Conservation (phyloP, 768 basidiomycete genomes). For the Rickenella mellea region DNA sequence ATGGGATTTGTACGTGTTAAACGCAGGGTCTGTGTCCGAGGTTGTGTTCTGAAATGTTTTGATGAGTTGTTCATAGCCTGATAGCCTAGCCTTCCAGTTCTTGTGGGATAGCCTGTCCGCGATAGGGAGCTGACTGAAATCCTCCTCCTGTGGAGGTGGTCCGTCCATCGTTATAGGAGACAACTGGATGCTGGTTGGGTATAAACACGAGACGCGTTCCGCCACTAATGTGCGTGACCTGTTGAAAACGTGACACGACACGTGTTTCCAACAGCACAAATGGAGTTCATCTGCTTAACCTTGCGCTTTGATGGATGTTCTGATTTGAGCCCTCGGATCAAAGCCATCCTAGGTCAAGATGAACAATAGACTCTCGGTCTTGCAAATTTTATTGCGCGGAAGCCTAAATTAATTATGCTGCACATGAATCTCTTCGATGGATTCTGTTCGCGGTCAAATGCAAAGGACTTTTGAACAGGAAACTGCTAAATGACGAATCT, state of each 20-base stretch:
- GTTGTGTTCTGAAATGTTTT: conserved; percentile 82
- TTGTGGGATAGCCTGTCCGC: conserved; percentile 82
- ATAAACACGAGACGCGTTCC: conserved; percentile 1
- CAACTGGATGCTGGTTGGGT: background rate
- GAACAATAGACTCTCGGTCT: too few relatives aligned
- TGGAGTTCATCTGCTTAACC: too few relatives aligned
- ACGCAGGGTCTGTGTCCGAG: conserved; percentile 89
- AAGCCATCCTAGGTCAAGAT: too few relatives aligned
- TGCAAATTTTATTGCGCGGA: too few relatives aligned
- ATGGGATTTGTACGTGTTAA: conserved; percentile 79
- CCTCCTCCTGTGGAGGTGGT: conserved; percentile 86
- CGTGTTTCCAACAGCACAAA: too few relatives aligned
- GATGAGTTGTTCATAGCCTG: conserved; percentile 81
- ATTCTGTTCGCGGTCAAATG: too few relatives aligned
- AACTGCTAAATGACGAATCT: too few relatives aligned
- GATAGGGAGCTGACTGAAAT: conserved; percentile 74
- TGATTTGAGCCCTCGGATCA: too few relatives aligned
- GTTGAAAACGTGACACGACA: conserved; percentile 1
- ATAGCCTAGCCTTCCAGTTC: conserved; percentile 98
- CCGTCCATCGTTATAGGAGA: conserved; percentile 61
- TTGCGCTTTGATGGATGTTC: too few relatives aligned
- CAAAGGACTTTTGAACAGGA: too few relatives aligned
- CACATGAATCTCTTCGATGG: too few relatives aligned
- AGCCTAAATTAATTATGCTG: too few relatives aligned
- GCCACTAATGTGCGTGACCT: background rate